phyloP scores from a whole-genome alignment of 345 rosid genomes.

The Eucalyptus fibrosa region DNA sequence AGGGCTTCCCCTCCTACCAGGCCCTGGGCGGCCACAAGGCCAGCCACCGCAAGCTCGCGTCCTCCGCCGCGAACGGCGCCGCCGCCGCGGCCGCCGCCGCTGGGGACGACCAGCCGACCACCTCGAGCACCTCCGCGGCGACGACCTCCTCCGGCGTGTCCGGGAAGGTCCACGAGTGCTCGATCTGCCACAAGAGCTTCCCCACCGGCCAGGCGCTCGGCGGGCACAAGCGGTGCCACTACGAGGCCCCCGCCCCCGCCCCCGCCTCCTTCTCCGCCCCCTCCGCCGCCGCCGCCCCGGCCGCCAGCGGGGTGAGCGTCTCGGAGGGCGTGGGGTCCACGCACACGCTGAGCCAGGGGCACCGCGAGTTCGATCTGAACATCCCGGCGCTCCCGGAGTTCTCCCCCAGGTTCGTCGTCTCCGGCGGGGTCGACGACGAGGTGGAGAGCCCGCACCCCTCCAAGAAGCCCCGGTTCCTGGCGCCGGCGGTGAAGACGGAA shows the following conservation, averaged over 20 bases:
- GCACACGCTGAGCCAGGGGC: constrained; percentile 19
- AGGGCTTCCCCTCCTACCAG: constrained; percentile 5
- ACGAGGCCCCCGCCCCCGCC: constrained; percentile 19
- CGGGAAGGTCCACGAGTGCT: constrained; percentile 49
- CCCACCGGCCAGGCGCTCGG: constrained; percentile 70
- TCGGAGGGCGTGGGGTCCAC: constrained; percentile 52
- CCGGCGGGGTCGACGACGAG: constrained; percentile 6
- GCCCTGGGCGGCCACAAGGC: constrained; percentile 17
- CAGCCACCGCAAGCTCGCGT: constrained; percentile 1
- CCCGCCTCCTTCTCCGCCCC: neutral
- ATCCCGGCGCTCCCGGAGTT: constrained; percentile 9
- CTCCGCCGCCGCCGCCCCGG: neutral
- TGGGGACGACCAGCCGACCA: neutral
- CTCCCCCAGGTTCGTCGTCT: constrained; percentile 6
- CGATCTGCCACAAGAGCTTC: constrained; percentile 57
- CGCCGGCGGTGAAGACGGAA: neutral
- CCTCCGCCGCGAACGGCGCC: neutral
- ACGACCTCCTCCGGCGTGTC: neutral
- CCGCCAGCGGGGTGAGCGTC: constrained; percentile 17
- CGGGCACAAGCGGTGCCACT: constrained; percentile 73
- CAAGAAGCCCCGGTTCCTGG: neutral
- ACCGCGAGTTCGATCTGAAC: constrained; percentile 4
- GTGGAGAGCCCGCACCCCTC: neutral
- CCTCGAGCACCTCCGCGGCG: neutral
- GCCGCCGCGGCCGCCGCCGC: neutral